Evolutionary conservation across 345 rosid genomes (phyloP).

Genomic region (Ailanthus altissimus): DNA sequence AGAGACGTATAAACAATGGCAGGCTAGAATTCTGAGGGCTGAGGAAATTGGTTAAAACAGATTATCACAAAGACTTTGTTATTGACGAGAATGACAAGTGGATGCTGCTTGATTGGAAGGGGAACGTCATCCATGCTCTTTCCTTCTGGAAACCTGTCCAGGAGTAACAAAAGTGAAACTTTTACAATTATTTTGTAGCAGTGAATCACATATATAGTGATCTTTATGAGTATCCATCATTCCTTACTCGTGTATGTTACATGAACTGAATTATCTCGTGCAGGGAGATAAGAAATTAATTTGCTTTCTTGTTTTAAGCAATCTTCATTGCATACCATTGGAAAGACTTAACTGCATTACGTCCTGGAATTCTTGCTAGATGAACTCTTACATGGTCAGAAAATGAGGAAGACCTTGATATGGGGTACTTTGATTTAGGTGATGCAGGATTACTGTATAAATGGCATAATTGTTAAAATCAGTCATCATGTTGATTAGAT

Average conservation of each 20-base stretch:
- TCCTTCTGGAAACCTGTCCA: constrained; percentile 48
- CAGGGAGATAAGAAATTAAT: neutral
- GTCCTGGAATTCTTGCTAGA: neutral
- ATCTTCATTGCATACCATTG: neutral
- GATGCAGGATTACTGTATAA: no score
- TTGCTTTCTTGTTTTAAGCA: neutral
- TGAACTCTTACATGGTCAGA: neutral
- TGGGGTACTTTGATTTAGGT: neutral
- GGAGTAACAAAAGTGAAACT: neutral
- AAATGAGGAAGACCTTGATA: neutral
- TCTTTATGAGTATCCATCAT: no score
- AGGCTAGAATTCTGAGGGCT: constrained; percentile 38
- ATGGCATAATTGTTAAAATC: neutral
- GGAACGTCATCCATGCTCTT: constrained; percentile 41
- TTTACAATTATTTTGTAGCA: neutral
- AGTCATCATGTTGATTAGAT: neutral
- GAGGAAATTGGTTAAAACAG: constrained; percentile 17
- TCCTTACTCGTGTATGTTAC: neutral
- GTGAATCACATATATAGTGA: neutral
- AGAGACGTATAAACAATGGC: constrained; percentile 62
- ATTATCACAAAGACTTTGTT: constrained; percentile 48
- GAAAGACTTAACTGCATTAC: neutral
- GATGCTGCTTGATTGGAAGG: constrained; percentile 67
- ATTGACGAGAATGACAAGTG: no score
- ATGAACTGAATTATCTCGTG: neutral